These are phyloP conservation scores for Purpureocillium takamizusanense DNA, from an alignment of 2,329 filamentous ascomycete genomes.

Conservation along the genomic window DNA sequence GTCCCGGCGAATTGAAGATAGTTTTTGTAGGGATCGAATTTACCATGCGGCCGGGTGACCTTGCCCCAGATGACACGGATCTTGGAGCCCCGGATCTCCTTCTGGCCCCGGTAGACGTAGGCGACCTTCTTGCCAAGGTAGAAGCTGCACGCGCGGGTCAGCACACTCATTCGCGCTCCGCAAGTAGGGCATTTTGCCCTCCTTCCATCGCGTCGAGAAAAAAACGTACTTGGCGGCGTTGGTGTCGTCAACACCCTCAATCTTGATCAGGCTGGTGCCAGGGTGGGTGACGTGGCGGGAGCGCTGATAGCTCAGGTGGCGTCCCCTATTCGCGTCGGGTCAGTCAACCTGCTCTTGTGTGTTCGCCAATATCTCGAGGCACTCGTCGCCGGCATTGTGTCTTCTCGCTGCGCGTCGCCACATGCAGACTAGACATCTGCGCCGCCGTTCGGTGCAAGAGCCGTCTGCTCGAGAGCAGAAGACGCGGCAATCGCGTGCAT, in stretches of 20 bases:
- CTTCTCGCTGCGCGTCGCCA: too few species aligned
- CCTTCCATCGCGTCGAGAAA: too few species aligned
- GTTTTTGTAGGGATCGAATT: slow-evolving; percentile 25
- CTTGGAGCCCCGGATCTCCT: slow-evolving; percentile 94
- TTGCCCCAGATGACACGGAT: slow-evolving; percentile 99
- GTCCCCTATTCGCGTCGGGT: slow-evolving; percentile 57
- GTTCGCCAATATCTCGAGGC: slow-evolving; percentile 5
- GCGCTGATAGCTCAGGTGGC: slow-evolving; percentile 96
- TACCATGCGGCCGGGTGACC: slow-evolving; percentile 92
- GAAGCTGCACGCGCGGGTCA: slow-evolving; percentile 50
- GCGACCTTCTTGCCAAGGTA: slow-evolving; percentile 98
- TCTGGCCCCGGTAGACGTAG: slow-evolving; percentile 94
- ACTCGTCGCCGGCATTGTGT: slow-evolving; percentile 1
- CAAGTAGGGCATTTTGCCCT: too few species aligned
- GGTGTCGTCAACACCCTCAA: slow-evolving; percentile 92
- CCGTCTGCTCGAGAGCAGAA: too few species aligned
- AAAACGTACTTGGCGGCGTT: slow-evolving; percentile 71
- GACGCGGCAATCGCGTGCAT: too few species aligned
- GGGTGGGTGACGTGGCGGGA: slow-evolving; percentile 87
- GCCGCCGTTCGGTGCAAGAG: too few species aligned
- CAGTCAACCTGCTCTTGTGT: slow-evolving; percentile 12
- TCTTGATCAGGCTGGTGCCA: slow-evolving; percentile 91
- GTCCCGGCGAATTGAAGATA: not conserved
- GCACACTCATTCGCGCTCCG: slow-evolving; percentile 9
- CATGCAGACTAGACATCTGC: too few species aligned